phyloP scores from a whole-genome alignment of 1,284 basidiomycete genomes.

The Leccinum variabile region DNA sequence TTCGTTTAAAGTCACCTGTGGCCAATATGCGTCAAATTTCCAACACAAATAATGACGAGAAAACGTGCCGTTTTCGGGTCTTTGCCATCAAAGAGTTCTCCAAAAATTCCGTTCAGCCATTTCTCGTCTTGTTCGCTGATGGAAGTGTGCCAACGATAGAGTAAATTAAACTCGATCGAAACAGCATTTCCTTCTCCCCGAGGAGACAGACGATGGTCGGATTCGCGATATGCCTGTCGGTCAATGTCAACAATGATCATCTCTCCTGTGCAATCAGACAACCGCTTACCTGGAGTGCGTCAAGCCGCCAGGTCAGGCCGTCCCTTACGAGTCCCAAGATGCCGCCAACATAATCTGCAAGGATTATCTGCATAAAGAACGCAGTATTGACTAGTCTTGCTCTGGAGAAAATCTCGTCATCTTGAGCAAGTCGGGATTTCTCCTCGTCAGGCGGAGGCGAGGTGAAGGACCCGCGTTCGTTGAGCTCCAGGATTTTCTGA shows the following conservation, averaged over 20 bases:
- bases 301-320: conserved; percentile 46
- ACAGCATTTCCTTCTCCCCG: conserved; percentile 72
- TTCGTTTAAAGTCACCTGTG: conserved; percentile 43
- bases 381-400: conserved; percentile 75
- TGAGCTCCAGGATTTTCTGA: conserved; percentile 65
- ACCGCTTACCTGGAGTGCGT: conserved; percentile 44
- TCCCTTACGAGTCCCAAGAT: conserved; percentile 52
- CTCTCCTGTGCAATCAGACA: not conserved
- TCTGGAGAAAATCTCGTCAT: conserved; percentile 76
- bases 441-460: conserved; percentile 28
- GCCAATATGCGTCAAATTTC: conserved; percentile 8
- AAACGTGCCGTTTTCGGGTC: conserved; percentile 41
- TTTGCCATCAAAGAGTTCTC: conserved; percentile 42
- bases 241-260: not conserved
- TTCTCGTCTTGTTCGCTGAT: conserved; percentile 57
- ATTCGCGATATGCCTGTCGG: conserved; percentile 26
- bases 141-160: conserved; percentile 77
- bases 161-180: conserved; percentile 72
- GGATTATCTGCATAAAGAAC: conserved; percentile 69
- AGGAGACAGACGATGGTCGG: conserved; percentile 37
- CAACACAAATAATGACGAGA: conserved; percentile 3
- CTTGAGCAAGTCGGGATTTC: conserved; percentile 45
- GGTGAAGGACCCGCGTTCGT: conserved; percentile 54
- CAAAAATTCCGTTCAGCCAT: conserved; percentile 59
- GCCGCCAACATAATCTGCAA: conserved; percentile 63